Evolutionary conservation across 768 basidiomycete species (phyloP), one percentile per base, ranked within the genome.

Genomic region (Melanogaster broomeanus): DNA sequence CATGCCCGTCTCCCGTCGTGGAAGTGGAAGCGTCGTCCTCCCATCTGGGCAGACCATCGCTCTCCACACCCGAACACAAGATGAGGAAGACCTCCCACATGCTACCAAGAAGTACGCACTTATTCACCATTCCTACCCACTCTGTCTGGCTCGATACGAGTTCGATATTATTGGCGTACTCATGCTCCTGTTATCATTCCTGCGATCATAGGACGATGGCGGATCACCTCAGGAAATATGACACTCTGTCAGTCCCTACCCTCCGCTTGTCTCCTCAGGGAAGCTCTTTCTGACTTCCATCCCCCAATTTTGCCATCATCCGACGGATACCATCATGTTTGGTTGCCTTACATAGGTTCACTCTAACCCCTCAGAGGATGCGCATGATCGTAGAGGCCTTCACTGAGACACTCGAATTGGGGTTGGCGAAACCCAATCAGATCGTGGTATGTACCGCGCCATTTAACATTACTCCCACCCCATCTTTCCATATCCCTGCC

Each of bases 371-470:
- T 15, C 92, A 93, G 68, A 73, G 93, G 52, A 94, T 95, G 93
- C 80, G 93, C 42, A 96, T 95, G 83, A 97, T 98, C 64, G 93
- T 95, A 22, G 92, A 97, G 66, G 90, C 95, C 0, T 94, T 99
- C 77, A 85, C 92, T 66, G 95, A 98, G 42, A 84, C 90, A 2
- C 80, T 99, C 24, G 94, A 97, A 62, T 71, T 81, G 22, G 97
- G 97, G 13, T 74, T 99, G 44, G 75, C 87, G 58, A 88, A 95
- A 70, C 78, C 80, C 22, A 81, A 84, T 19, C 90, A 98, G 74
- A 77, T 88, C 33, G 94, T 98, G 71, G 96, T 96, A 69, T 61
- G 93, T 83, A 48, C 49, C n/a, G 12, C 34, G 33, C 11, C 48
- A 33, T 39, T 13, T n/a, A 21, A 25, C 15, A 2, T 19, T n/a